These are phyloP conservation scores for Pseudogymnoascus sp. DNA, from an alignment of 2,329 filamentous ascomycete genomes.

Conservation along the genomic window DNA sequence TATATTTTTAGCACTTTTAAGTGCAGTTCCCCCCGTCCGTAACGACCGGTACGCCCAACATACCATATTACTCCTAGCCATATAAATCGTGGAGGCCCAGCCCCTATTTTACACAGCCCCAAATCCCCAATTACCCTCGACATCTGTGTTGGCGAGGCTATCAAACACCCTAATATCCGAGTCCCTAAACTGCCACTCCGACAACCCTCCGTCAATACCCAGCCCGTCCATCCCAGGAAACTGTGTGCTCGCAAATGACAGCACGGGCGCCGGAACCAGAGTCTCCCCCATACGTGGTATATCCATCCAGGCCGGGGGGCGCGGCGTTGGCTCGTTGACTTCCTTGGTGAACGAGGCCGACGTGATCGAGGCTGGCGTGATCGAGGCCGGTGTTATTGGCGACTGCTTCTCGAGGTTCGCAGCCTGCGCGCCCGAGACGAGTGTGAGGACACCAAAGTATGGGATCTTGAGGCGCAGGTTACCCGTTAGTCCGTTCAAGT, in stretches of 20 bases:
- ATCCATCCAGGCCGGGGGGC: not conserved
- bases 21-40: too few species aligned
- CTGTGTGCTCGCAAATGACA: constrained; percentile 19
- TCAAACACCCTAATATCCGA: constrained; percentile 25
- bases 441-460: constrained; percentile 26
- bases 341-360: not conserved
- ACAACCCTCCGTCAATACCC: constrained; percentile 13
- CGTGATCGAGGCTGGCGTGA: not conserved
- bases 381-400: not conserved
- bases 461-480: constrained; percentile 26
- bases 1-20: not conserved
- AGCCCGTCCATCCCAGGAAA: constrained; percentile 9
- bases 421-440: constrained; percentile 16
- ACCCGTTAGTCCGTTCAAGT: constrained; percentile 6
- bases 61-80: not conserved
- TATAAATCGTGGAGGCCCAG: not conserved
- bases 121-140: constrained; percentile 25
- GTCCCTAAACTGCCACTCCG: constrained; percentile 15
- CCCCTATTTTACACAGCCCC: constrained; percentile 8
- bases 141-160: constrained; percentile 24
- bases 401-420: not conserved
- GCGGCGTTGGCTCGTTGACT: not conserved
- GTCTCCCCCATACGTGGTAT: not conserved
- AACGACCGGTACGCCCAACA: not conserved
- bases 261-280: constrained; percentile 10